Evolutionary conservation across 208 protist species (phyloP).

Genomic region (Trypanosomatidae sp.): DNA sequence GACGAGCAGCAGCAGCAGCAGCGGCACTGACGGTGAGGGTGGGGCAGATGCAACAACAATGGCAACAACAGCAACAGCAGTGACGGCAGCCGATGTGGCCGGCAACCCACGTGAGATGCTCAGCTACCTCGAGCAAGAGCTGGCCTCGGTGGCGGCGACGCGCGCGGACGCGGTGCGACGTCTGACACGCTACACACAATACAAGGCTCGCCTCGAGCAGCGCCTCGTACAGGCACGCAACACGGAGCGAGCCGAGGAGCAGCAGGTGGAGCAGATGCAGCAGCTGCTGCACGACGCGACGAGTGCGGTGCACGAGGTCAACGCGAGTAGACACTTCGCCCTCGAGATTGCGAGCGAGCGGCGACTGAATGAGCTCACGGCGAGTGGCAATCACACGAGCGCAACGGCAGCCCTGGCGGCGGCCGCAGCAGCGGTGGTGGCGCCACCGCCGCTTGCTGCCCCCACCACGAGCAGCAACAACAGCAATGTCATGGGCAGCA

Average conservation of each 20-base stretch:
- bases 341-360: slow-evolving; percentile 16
- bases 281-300: slow-evolving; percentile 30
- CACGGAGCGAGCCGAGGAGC: slow-evolving; percentile 6
- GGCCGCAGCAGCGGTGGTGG: no score
- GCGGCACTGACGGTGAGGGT: slow-evolving; percentile 7
- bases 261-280: slow-evolving; percentile 13
- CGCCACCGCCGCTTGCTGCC: no score
- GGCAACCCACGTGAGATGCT: slow-evolving; percentile 51
- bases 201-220: slow-evolving; percentile 25
- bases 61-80: no score
- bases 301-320: slow-evolving; percentile 15
- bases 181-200: slow-evolving; percentile 31
- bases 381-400: no score
- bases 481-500: no score
- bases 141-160: slow-evolving; percentile 33
- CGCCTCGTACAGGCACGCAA: slow-evolving; percentile 21
- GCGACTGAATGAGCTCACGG: no score
- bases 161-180: slow-evolving; percentile 30
- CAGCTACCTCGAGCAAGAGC: slow-evolving; percentile 42
- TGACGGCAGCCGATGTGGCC: no score
- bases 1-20: slow-evolving; percentile 21
- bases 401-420: no score
- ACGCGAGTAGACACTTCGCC: slow-evolving; percentile 2
- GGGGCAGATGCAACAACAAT: no score
- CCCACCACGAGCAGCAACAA: no score